phyloP scores from a whole-genome alignment of 805 yeast species.

The Wickerhamiella qilinensis region DNA sequence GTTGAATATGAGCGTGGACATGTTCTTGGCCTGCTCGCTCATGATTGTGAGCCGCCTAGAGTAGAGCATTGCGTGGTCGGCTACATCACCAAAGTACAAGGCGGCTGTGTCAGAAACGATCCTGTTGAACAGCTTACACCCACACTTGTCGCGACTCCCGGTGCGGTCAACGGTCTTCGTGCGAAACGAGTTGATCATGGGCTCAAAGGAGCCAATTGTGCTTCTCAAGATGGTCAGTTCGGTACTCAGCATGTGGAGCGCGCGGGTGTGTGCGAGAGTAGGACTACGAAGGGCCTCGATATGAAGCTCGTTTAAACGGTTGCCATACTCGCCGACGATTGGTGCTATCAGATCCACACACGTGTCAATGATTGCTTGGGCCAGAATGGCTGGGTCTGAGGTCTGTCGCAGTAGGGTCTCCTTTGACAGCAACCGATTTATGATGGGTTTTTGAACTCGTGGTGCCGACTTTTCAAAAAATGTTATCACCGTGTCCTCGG shows the following conservation, averaged over 20 bases:
- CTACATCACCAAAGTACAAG: conserved; percentile 37
- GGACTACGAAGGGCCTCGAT: conserved; percentile 35
- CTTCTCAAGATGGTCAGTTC: conserved; percentile 34
- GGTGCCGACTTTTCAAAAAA: conserved; percentile 42
- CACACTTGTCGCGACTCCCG: conserved; percentile 1
- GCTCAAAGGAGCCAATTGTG: conserved; percentile 31
- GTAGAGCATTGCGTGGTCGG: conserved; percentile 37
- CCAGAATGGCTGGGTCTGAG: conserved; percentile 34
- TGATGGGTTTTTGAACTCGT: conserved; percentile 35
- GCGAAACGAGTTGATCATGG: conserved; percentile 30
- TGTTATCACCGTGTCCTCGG: conserved; percentile 32
- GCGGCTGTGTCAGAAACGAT: conserved; percentile 23
- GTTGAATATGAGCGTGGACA: conserved; percentile 38
- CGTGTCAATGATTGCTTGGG: conserved; percentile 40
- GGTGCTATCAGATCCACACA: conserved; percentile 39
- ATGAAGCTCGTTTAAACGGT: conserved; percentile 33
- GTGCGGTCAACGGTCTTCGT: conserved; percentile 1
- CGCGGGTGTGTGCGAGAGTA: conserved; percentile 33
- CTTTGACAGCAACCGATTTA: conserved; percentile 30
- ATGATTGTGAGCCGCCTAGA: conserved; percentile 39
- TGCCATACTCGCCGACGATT: conserved; percentile 35
- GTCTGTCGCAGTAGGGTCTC: conserved; percentile 35
- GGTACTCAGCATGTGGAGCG: conserved; percentile 36
- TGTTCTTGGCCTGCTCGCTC: conserved; percentile 34
- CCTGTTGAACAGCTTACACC: not conserved